Percentiles rank a stretch among this genome's conserved stretches.
These are phyloP conservation scores for Tolypocladium nubicola DNA, from an alignment of 2,329 filamentous ascomycete genomes.

Conservation along the genomic window DNA sequence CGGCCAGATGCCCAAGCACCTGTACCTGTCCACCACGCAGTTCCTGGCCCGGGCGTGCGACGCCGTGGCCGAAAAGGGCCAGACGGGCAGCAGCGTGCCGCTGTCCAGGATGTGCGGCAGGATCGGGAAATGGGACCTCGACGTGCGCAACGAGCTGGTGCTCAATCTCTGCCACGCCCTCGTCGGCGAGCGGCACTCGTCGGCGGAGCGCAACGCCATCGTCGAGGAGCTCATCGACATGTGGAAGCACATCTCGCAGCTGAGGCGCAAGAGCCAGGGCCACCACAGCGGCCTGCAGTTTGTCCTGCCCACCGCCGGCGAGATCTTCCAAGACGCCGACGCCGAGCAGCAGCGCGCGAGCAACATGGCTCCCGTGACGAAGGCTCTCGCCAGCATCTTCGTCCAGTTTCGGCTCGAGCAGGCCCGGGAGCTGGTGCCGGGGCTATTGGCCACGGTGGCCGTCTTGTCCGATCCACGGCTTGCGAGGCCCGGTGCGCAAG, in stretches of 20 bases:
- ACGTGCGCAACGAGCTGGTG: constrained; percentile 18
- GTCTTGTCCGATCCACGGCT: constrained; percentile 17
- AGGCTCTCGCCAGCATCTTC: constrained; percentile 19
- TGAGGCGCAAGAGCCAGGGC: constrained; percentile 17
- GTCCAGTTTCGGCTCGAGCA: constrained; percentile 16
- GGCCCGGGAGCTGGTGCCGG: constrained; percentile 16
- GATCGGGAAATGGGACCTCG: constrained; percentile 16
- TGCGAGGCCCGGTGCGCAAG: constrained; percentile 3
- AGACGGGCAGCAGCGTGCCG: constrained; percentile 9
- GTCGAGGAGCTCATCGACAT: constrained; percentile 20
- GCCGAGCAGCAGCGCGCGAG: background rate
- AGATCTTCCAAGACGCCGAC: constrained; percentile 10
- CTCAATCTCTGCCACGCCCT: constrained; percentile 19
- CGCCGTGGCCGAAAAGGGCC: constrained; percentile 8
- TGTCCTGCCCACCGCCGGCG: constrained; percentile 17
- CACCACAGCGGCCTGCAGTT: constrained; percentile 11
- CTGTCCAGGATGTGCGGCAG: constrained; percentile 14
- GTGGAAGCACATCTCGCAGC: constrained; percentile 26
- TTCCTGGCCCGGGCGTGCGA: constrained; percentile 11
- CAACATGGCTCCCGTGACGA: constrained; percentile 5
- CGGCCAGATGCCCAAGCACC: constrained; percentile 16
- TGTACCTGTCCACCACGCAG: constrained; percentile 11
- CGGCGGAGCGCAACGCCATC: constrained; percentile 7
- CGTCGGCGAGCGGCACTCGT: constrained; percentile 6
- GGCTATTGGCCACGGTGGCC: constrained; percentile 20